A percentile compares a stretch with the other conserved stretches of the same genome.
Conservation (phyloP, 2,329 filamentous ascomycete species). For the Cordyceps farinosa region DNA sequence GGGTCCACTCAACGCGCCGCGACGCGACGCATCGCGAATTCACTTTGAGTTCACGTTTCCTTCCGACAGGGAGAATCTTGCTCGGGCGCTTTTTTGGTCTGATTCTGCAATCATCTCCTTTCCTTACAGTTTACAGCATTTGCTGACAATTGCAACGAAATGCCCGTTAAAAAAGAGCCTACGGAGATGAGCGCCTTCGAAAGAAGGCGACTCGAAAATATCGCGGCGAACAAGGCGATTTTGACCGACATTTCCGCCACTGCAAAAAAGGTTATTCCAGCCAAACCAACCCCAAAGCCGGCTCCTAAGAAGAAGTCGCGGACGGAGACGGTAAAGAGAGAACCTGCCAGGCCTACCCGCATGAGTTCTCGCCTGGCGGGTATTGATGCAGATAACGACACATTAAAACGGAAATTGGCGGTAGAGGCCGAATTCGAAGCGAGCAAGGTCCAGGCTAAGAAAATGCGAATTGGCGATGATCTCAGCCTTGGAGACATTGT, state of each 20-base stretch:
- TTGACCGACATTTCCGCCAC: slow-evolving; percentile 72
- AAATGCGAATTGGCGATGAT: slow-evolving; percentile 48
- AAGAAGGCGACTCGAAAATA: slow-evolving; percentile 78
- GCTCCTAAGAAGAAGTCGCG: slow-evolving; percentile 32
- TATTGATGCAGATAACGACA: slow-evolving; percentile 45
- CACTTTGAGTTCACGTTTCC: slow-evolving; percentile 8
- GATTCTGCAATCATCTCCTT: not conserved
- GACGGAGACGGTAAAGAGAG: slow-evolving; percentile 45
- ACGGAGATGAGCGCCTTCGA: slow-evolving; percentile 76
- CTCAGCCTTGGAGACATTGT: slow-evolving; percentile 73
- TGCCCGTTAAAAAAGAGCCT: slow-evolving; percentile 45
- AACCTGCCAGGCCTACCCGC: slow-evolving; percentile 48
- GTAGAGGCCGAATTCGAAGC: slow-evolving; percentile 45
- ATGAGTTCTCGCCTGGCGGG: slow-evolving; percentile 58
- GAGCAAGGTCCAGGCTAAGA: slow-evolving; percentile 54
- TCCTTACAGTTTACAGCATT: too few relatives aligned
- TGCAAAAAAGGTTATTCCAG: slow-evolving; percentile 65
- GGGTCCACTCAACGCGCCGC: slow-evolving; percentile 14
- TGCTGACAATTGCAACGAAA: slow-evolving; percentile 24
- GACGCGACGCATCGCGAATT: slow-evolving; percentile 8
- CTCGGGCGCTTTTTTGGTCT: not conserved
- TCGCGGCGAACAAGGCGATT: slow-evolving; percentile 77
- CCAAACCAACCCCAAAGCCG: slow-evolving; percentile 47
- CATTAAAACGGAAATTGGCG: slow-evolving; percentile 48
- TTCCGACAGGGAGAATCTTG: not conserved